phyloP scores from a whole-genome alignment of 2,329 filamentous ascomycete species.

The Boeremia exigua region DNA sequence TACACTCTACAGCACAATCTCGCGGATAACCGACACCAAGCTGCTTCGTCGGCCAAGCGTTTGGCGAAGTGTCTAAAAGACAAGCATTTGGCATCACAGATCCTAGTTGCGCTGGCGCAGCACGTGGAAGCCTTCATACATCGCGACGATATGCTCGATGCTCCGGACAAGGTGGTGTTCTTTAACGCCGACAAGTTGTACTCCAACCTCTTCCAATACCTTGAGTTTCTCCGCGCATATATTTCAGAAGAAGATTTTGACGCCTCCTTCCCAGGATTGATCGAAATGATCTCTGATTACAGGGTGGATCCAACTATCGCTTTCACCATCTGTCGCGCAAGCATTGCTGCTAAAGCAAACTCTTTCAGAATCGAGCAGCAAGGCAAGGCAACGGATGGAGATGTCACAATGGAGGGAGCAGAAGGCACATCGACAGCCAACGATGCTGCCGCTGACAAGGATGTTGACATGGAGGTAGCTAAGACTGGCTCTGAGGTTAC shows the following conservation, averaged over 20 bases:
- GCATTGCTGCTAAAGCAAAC: slow-evolving; percentile 61
- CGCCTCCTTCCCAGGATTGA: slow-evolving; percentile 74
- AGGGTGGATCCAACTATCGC: slow-evolving; percentile 81
- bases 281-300: slow-evolving; percentile 76
- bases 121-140: slow-evolving; percentile 88
- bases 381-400: slow-evolving; percentile 50
- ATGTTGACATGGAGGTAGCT: slow-evolving; percentile 49
- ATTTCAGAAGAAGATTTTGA: slow-evolving; percentile 79
- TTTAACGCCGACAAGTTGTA: slow-evolving; percentile 91
- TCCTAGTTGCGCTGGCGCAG: slow-evolving; percentile 90
- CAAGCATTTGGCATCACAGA: slow-evolving; percentile 76
- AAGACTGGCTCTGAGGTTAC: slow-evolving; percentile 1
- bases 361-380: slow-evolving; percentile 43
- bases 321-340: slow-evolving; percentile 81
- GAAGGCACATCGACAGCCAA: slow-evolving; percentile 22
- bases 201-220: slow-evolving; percentile 81
- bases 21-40: slow-evolving; percentile 81
- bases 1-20: slow-evolving; percentile 79
- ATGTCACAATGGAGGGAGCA: slow-evolving; percentile 49
- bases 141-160: slow-evolving; percentile 72
- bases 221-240: slow-evolving; percentile 86
- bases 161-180: slow-evolving; percentile 86
- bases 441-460: slow-evolving; percentile 22
- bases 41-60: slow-evolving; percentile 75
- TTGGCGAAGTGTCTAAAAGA: slow-evolving; percentile 81